phyloP scores from a whole-genome alignment of 306 rosid genomes.

The Lathyrus oleraceus region DNA sequence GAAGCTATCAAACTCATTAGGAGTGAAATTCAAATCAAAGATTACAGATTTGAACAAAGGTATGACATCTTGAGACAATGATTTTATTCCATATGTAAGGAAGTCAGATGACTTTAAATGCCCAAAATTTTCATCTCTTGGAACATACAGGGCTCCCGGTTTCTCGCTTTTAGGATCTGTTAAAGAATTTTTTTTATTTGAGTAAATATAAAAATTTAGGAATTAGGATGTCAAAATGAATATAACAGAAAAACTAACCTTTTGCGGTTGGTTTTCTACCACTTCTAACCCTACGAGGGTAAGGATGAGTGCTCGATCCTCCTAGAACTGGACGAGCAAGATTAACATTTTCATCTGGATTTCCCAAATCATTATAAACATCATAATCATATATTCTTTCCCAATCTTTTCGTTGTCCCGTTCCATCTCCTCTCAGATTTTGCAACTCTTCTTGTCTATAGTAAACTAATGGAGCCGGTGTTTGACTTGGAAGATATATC shows the following conservation, averaged over 20 bases:
- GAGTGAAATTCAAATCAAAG: constrained; percentile 6
- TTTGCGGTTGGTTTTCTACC: constrained; percentile 11
- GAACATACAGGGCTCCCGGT: not conserved
- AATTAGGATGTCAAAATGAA: too few species aligned
- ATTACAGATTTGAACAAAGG: constrained; percentile 5
- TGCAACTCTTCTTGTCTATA: constrained; percentile 8
- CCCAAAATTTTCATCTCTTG: constrained; percentile 10
- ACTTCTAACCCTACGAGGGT: constrained; percentile 15
- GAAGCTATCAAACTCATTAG: constrained; percentile 17
- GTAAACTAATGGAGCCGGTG: not conserved
- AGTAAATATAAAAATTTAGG: not conserved
- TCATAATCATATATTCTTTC: constrained; percentile 19
- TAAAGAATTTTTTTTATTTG: too few species aligned
- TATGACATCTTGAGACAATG: not conserved
- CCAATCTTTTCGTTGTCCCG: not conserved
- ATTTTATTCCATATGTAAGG: constrained; percentile 17
- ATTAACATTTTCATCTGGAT: not conserved
- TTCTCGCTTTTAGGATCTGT: constrained; percentile 58
- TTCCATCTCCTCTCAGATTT: constrained; percentile 1
- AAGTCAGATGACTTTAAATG: constrained; percentile 15
- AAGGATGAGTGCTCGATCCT: not conserved
- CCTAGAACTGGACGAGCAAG: not conserved
- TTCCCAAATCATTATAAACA: not conserved
- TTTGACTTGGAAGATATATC: constrained; percentile 14
- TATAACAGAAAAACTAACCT: not conserved